A percentile compares a stretch with the other conserved stretches of the same genome.
Evolutionary conservation across 179 eudicot species (phyloP).

Genomic region (Drosera spatulata): DNA sequence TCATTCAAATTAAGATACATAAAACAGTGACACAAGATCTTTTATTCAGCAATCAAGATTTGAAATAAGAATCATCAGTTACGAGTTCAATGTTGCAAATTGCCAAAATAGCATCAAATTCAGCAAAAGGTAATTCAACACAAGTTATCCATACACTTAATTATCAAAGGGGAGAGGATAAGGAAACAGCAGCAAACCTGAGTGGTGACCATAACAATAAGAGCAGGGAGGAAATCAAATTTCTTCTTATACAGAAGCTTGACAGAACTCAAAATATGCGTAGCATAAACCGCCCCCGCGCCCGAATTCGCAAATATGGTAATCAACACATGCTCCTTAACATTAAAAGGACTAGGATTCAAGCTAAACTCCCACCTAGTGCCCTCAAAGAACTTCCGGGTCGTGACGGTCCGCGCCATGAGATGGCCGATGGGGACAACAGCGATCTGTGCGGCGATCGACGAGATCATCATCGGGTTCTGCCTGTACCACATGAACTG

Average conservation of each 20-base stretch:
- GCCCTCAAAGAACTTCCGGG: constrained; percentile 32
- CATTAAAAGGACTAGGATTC: constrained; percentile 72
- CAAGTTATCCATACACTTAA: too few relatives aligned
- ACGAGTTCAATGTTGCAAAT: too few relatives aligned
- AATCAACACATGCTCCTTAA: constrained; percentile 76
- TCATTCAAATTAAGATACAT: too few relatives aligned
- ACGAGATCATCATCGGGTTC: constrained; percentile 34
- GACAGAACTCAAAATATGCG: constrained; percentile 54
- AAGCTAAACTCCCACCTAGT: constrained; percentile 30
- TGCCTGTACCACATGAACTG: constrained; percentile 78
- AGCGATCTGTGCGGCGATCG: constrained; percentile 56
- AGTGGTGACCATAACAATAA: constrained; percentile 62
- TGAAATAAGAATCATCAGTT: too few relatives aligned
- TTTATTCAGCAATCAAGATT: too few relatives aligned
- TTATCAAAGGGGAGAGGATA: not conserved
- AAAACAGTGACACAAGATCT: too few relatives aligned
- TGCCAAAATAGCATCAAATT: too few relatives aligned
- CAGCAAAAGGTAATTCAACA: too few relatives aligned
- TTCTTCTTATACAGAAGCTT: constrained; percentile 55
- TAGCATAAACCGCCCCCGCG: constrained; percentile 64
- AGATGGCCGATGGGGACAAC: constrained; percentile 70
- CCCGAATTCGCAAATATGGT: constrained; percentile 76
- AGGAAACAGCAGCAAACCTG: constrained; percentile 26
- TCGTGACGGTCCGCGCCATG: constrained; percentile 50
- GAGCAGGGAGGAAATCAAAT: constrained; percentile 50